Base-by-base conservation (phyloP, 345 rosid genomes). In the Laguncularia racemosa region DNA sequence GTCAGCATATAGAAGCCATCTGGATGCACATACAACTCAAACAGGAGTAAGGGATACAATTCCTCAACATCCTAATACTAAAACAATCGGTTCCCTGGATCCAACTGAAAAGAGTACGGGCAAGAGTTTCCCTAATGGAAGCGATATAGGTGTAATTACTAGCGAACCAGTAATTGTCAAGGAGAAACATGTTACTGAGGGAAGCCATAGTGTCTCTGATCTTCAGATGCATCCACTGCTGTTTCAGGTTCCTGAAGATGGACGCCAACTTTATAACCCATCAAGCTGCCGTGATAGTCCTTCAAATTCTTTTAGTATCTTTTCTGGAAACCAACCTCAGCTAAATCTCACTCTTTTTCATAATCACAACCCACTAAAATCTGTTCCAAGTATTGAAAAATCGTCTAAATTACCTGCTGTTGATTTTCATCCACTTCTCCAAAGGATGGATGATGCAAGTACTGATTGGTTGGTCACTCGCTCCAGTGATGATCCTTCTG, bases 191-290 rank as follows among this genome's bases (percentile, higher is more conserved):
- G 55, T 51, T 69, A 69, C 55, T 60, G 84, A 74, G 46, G 77
- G 78, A 56, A 81, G 71, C 47, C 75, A 66, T 58, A 50, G 44
- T 48, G 70, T 70, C 65, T 74, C 84, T 3, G 88, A 78, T 67
- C 83, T 82, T 63, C 91, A 80, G 74, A 76, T 93, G 95, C 99
- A 93, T 82, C 97, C 97, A 33, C 74, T 93, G 66, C 61, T 93
- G 70, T 88, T 89, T 73, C 82, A 85, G 70, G 67, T 75, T 66
- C 79, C 89, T 56, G 86, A 71, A 74, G 74, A 75, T 70, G 89
- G 85, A 28, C 65, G 44, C 26, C 63, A 73, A 52, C 80, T 88
- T 57, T 87, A 75, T 74, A 75, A 70, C 73, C 77, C 85, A 26
- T 58, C 71, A 66, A 72, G 58, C 73, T 59, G 67, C 55, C 71